Evolutionary conservation across 2,329 filamentous ascomycete genomes (phyloP).

Genomic region (Blastomyces parvus): DNA sequence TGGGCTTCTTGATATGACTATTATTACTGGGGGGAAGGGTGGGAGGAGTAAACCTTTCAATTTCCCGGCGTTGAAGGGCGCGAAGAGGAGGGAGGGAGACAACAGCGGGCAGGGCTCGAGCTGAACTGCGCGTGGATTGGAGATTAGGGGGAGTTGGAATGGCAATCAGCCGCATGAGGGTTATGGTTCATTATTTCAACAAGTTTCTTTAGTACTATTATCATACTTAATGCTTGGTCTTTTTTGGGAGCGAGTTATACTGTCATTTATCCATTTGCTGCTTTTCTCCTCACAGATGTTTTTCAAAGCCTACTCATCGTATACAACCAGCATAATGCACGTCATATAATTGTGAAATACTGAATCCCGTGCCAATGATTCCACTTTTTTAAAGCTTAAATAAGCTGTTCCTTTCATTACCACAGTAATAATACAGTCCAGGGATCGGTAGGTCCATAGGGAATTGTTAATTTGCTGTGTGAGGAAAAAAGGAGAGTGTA

Average conservation of each 20-base stretch:
- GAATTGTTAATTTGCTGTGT: not conserved
- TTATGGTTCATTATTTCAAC: not conserved
- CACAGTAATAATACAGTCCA: not conserved
- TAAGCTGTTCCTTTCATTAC: not conserved
- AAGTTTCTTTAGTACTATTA: not conserved
- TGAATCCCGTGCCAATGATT: not conserved
- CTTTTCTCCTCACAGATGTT: not conserved
- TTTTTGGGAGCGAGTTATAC: not conserved
- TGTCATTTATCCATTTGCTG: not conserved
- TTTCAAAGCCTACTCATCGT: not conserved
- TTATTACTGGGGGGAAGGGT: slow-evolving; percentile 43
- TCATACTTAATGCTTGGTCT: not conserved
- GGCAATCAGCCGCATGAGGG: not conserved
- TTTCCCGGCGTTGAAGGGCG: slow-evolving; percentile 47
- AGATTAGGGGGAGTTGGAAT: not conserved
- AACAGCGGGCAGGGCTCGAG: not conserved
- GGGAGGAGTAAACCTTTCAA: slow-evolving; percentile 45
- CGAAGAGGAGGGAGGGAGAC: slow-evolving; percentile 19
- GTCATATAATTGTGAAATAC: not conserved
- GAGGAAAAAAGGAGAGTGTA: not conserved
- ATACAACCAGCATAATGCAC: not conserved
- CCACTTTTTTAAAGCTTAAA: too few relatives aligned
- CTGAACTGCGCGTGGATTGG: not conserved
- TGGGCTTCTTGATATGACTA: slow-evolving; percentile 32
- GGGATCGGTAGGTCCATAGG: not conserved